These are phyloP conservation scores for Stevia rebaudiana DNA, from an alignment of 140 eudicot genomes.

Conservation along the genomic window DNA sequence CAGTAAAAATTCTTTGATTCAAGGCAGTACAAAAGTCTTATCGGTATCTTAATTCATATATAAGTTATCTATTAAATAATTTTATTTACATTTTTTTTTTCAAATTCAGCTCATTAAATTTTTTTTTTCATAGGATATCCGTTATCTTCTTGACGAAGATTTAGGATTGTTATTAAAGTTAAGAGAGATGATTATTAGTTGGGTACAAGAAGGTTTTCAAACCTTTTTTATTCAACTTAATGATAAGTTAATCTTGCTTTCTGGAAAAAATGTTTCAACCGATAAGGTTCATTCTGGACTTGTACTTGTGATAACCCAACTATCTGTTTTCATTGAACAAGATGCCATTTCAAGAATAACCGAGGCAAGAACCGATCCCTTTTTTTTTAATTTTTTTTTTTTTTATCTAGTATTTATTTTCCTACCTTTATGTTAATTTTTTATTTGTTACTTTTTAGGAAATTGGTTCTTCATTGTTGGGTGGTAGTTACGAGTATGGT, in stretches of 20 bases:
- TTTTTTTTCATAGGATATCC: constrained; percentile 49
- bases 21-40: constrained; percentile 68
- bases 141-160: constrained; percentile 69
- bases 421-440: not conserved
- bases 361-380: constrained; percentile 51
- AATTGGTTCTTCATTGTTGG: constrained; percentile 74
- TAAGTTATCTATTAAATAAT: not conserved
- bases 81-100: constrained; percentile 1
- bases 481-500: constrained; percentile 68
- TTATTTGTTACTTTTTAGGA: constrained; percentile 46
- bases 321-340: constrained; percentile 66
- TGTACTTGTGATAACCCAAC: constrained; percentile 84
- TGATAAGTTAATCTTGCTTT: constrained; percentile 53
- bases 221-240: constrained; percentile 64
- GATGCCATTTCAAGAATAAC: constrained; percentile 81
- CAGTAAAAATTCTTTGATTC: constrained; percentile 62
- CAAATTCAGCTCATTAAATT: not conserved
- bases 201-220: constrained; percentile 97
- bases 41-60: constrained; percentile 36
- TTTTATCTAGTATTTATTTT: constrained; percentile 4
- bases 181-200: constrained; percentile 55
- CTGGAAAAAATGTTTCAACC: constrained; percentile 49
- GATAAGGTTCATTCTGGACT: constrained; percentile 76
- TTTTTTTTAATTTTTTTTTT: not conserved
- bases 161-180: constrained; percentile 55